phyloP scores from a whole-genome alignment of 2,329 filamentous ascomycete species.

The Pyrenochaeta sp. region DNA sequence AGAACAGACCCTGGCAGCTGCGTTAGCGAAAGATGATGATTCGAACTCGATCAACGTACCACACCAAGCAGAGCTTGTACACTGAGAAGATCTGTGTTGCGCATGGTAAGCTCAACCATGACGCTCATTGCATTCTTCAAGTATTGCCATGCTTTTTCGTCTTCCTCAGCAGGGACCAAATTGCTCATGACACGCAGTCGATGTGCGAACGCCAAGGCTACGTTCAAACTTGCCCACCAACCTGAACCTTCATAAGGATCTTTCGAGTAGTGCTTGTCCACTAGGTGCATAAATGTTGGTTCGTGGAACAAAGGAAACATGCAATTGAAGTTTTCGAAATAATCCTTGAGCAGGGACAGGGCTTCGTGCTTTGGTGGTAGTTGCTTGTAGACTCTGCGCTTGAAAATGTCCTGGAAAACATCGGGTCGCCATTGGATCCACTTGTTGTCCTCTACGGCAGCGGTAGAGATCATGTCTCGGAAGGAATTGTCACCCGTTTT shows the following conservation, averaged over 20 bases:
- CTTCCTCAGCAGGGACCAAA: constrained; percentile 86
- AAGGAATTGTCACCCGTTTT: constrained; percentile 97
- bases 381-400: constrained; percentile 80
- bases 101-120: constrained; percentile 90
- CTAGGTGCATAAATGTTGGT: constrained; percentile 96
- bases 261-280: constrained; percentile 89
- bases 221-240: constrained; percentile 98
- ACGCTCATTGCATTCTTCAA: constrained; percentile 97
- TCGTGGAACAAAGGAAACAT: constrained; percentile 98
- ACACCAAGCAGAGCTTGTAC: constrained; percentile 94
- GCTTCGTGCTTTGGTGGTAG: constrained; percentile 88
- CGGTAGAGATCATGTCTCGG: constrained; percentile 91
- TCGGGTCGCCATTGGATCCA: constrained; percentile 99
- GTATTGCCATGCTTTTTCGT: constrained; percentile 93
- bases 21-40: too few relatives aligned
- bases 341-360: constrained; percentile 86
- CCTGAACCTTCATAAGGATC: constrained; percentile 95
- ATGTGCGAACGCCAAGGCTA: constrained; percentile 91
- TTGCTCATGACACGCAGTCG: constrained; percentile 95
- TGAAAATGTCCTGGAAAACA: constrained; percentile 91
- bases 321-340: constrained; percentile 98
- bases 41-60: too few relatives aligned
- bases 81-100: constrained; percentile 92
- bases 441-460: constrained; percentile 87
- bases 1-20: constrained; percentile 82